Evolutionary conservation across 805 yeast species (phyloP), one percentile per base, ranked within the genome.

Genomic region (Saturnispora galanensis): DNA sequence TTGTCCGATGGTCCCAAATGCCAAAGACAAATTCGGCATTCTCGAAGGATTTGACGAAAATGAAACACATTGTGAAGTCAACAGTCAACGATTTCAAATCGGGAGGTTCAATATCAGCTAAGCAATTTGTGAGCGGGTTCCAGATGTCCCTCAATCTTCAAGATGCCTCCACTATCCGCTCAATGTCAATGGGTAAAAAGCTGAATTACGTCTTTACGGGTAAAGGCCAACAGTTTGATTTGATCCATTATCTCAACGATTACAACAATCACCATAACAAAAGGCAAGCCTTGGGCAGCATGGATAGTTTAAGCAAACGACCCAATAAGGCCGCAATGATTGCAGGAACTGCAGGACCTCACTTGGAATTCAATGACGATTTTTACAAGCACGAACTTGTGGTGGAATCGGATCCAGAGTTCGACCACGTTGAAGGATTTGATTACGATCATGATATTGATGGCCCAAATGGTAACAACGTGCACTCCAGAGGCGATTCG

Each of bases 191-290:
- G 10, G 66, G 68, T 11, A 60, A 55, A 38, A 49, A 65, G 35
- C 47, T 64, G 42, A 61, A 62, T 7, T 66, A 68, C 44, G 50
- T 75, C 13, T 79, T 80, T 76, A 63, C 62, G 37, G 76, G 73
- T 4, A 73, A 71, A 52, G 82, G 79, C 5, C 56, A 61, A 38
- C 60, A 63, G 26, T 55, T 65, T 13, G 65, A 67, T 32, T 36
- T 42, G 15, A 32, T 36, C 26, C 36, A 42, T 10, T 38, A 13
- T 21, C 21, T 42, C 15, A 28, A 33, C 12, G 31, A 31, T 15
- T 42, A 31, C 11, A 12, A 15, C 13, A 10, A 31, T 15, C 16
- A 36, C 15, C 30, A 30, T 11, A 26, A 36, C 15, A 31, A 16
- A 29, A 15, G 17, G 6, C 26, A 21, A 6, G 26, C 26, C 10